Conservation (phyloP, 2,329 filamentous ascomycete species). For the Thielaviopsis musarum region DNA sequence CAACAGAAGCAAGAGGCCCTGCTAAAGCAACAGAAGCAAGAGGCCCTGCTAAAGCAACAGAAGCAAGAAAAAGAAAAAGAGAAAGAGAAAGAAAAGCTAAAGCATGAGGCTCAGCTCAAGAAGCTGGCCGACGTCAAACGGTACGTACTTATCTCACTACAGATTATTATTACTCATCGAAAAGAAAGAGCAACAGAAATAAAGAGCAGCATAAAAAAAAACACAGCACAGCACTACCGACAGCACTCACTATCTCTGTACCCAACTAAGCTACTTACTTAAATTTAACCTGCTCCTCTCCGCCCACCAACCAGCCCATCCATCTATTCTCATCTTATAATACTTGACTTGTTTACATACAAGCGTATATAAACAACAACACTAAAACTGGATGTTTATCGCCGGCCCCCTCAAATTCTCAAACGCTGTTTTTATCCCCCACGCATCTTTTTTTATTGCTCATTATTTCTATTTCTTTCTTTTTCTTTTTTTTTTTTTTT, state of each 20-base stretch:
- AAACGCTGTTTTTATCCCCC: background rate
- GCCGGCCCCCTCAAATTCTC: background rate
- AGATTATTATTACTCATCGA: background rate
- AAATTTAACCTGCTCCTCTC: too few relatives aligned
- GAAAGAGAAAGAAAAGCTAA: background rate
- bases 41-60: too few relatives aligned
- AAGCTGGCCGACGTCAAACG: background rate
- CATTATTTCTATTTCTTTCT: background rate
- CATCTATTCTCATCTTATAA: background rate
- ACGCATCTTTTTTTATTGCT: background rate
- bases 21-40: too few relatives aligned
- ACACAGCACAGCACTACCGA: background rate
- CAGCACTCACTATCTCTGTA: too few relatives aligned
- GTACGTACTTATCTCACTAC: background rate
- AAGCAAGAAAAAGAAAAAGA: background rate
- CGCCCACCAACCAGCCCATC: too few relatives aligned
- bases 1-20: too few relatives aligned
- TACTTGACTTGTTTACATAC: background rate
- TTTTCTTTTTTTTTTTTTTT: background rate
- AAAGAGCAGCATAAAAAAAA: background rate
- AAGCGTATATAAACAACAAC: background rate
- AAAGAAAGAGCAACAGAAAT: background rate
- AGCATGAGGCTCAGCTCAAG: background rate
- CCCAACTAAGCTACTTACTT: too few relatives aligned
- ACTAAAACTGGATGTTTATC: background rate